Evolutionary conservation across 2,329 filamentous ascomycete genomes (phyloP).

Genomic region (Fusarium oligoseptatum): DNA sequence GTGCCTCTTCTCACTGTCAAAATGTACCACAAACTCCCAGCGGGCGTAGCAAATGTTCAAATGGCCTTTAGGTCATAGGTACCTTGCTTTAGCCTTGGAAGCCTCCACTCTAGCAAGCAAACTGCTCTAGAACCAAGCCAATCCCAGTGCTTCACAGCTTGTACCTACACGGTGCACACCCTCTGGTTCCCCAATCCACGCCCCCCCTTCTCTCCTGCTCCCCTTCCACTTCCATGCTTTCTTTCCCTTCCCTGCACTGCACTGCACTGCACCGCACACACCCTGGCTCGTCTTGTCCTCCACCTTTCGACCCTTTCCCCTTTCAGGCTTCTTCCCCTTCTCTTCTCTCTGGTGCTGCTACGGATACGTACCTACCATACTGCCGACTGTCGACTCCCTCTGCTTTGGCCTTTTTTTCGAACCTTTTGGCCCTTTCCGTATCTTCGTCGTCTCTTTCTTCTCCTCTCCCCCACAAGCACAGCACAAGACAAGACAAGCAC

Average conservation of each 20-base stretch:
- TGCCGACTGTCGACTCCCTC: conserved; percentile 33
- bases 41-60: conserved; percentile 14
- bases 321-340: conserved; percentile 42
- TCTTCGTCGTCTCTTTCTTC: conserved; percentile 24
- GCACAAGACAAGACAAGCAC: background rate
- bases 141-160: conserved; percentile 1
- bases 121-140: background rate
- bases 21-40: conserved; percentile 23
- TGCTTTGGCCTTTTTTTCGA: conserved; percentile 43
- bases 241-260: conserved; percentile 9
- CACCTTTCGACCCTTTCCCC: conserved; percentile 37
- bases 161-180: conserved; percentile 17
- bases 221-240: conserved; percentile 34
- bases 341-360: conserved; percentile 25
- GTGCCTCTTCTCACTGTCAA: background rate
- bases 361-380: background rate
- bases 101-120: background rate
- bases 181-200: conserved; percentile 20
- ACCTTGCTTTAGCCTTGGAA: conserved; percentile 5
- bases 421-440: conserved; percentile 34
- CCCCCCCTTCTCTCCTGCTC: conserved; percentile 26
- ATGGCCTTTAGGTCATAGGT: conserved; percentile 9
- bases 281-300: conserved; percentile 10
- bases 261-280: background rate
- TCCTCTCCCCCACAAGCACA: conserved; percentile 24